A percentile compares a stretch with the other conserved stretches of the same genome.
phyloP scores from a whole-genome alignment of 805 yeast genomes.

The Barnettozyma sp. region DNA sequence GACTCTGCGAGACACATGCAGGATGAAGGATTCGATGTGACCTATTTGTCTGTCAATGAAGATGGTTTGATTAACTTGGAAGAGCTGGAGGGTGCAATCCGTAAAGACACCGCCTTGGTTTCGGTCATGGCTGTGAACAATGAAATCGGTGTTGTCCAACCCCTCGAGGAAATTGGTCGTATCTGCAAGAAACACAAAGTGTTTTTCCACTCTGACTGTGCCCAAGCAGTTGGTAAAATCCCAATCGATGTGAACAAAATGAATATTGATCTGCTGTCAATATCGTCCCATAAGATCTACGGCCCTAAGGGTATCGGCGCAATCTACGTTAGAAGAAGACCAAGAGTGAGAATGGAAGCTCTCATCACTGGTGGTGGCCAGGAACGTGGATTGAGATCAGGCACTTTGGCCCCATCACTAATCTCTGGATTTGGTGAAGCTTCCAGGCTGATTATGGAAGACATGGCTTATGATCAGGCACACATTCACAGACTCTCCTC shows the following conservation, averaged over 20 bases:
- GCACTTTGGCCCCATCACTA: slow-evolving; percentile 95
- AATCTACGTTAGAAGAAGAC: slow-evolving; percentile 90
- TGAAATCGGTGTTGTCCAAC: slow-evolving; percentile 97
- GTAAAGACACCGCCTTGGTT: slow-evolving; percentile 86
- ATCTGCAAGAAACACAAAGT: slow-evolving; percentile 83
- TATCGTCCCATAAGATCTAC: slow-evolving; percentile 92
- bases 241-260: slow-evolving; percentile 86
- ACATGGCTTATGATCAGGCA: slow-evolving; percentile 62
- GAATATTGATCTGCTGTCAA: slow-evolving; percentile 89
- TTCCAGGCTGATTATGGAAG: slow-evolving; percentile 71
- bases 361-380: slow-evolving; percentile 97
- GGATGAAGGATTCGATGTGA: slow-evolving; percentile 95
- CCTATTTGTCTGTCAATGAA: slow-evolving; percentile 76
- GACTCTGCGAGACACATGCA: slow-evolving; percentile 93
- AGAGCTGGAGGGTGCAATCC: slow-evolving; percentile 71
- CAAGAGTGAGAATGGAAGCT: slow-evolving; percentile 95
- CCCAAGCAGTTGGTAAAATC: slow-evolving; percentile 95
- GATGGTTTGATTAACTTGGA: slow-evolving; percentile 79
- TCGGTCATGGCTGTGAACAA: slow-evolving; percentile 96
- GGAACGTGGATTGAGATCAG: slow-evolving; percentile 95
- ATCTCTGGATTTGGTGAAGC: slow-evolving; percentile 98
- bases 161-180: slow-evolving; percentile 85
- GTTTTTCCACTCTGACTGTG: slow-evolving; percentile 96
- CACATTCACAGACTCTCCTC: slow-evolving; percentile 68
- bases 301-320: slow-evolving; percentile 99